These are phyloP conservation scores for Radiomyces spectabilis DNA, from an alignment of 192 early-diverging fungal genomes.

Conservation along the genomic window DNA sequence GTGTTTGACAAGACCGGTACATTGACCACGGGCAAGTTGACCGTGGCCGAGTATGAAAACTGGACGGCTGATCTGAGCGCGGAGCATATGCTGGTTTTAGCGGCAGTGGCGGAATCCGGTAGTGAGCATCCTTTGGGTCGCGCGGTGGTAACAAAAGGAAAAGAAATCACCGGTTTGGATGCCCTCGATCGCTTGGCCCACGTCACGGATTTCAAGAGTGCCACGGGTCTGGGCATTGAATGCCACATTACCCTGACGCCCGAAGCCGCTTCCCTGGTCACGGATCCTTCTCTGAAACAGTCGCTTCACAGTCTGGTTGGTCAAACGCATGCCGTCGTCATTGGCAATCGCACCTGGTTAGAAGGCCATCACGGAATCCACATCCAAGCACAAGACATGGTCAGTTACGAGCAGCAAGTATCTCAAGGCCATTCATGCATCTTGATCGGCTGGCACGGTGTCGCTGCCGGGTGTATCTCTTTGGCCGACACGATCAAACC, in stretches of 20 bases:
- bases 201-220: constrained; percentile 54
- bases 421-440: constrained; percentile 71
- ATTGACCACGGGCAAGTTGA: constrained; percentile 68
- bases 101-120: constrained; percentile 69
- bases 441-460: constrained; percentile 57
- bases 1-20: constrained; percentile 99
- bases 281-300: background rate
- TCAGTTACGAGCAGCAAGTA: constrained; percentile 46
- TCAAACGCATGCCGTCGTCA: constrained; percentile 33
- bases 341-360: constrained; percentile 73
- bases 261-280: too few species aligned
- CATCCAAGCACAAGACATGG: constrained; percentile 33
- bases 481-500: constrained; percentile 84
- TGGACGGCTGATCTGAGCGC: too few species aligned
- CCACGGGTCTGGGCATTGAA: constrained; percentile 32
- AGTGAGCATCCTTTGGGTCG: constrained; percentile 91
- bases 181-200: constrained; percentile 29
- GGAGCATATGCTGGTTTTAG: constrained; percentile 23
- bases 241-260: constrained; percentile 8
- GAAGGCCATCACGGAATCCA: constrained; percentile 27
- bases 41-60: constrained; percentile 43
- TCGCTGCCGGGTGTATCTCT: constrained; percentile 60
- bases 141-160: constrained; percentile 57
- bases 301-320: too few species aligned
- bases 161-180: constrained; percentile 24